phyloP scores from a whole-genome alignment of 2,329 filamentous ascomycete genomes.

The Colletotrichum somersetense region DNA sequence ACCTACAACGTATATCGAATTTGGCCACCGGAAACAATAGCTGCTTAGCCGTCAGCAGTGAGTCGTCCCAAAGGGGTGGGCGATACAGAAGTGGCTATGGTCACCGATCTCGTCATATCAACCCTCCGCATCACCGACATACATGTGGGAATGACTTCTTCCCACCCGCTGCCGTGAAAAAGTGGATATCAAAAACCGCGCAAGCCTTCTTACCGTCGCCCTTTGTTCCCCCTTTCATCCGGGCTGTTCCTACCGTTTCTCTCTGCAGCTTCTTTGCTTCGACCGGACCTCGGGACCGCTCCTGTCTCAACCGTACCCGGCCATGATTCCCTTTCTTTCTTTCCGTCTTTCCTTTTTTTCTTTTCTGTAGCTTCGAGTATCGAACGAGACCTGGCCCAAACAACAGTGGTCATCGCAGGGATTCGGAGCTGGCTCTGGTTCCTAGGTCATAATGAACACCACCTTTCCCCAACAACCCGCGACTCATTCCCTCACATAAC shows the following conservation, averaged over 20 bases:
- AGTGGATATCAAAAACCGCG: not conserved
- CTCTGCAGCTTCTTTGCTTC: too few species aligned
- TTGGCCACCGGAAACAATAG: not conserved
- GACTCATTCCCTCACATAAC: slow-evolving; percentile 5
- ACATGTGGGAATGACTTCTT: not conserved
- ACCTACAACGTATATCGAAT: not conserved
- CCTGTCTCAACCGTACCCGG: not conserved
- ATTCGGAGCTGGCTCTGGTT: too few species aligned
- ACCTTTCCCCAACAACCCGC: not conserved
- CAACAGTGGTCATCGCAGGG: too few species aligned
- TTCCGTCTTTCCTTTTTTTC: too few species aligned
- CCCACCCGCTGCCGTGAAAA: not conserved
- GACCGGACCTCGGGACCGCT: not conserved
- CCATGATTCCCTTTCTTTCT: not conserved
- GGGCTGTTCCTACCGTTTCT: slow-evolving; percentile 5
- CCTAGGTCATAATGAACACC: too few species aligned
- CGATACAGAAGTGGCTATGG: not conserved
- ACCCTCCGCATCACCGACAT: not conserved
- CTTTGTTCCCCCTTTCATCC: slow-evolving; percentile 4
- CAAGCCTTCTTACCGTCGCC: not conserved
- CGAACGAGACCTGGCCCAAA: too few species aligned
- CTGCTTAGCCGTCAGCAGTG: not conserved
- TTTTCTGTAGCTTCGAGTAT: not conserved
- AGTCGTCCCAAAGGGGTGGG: not conserved
- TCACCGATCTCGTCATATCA: not conserved